Evolutionary conservation across 2,329 filamentous ascomycete species (phyloP), one percentile per base, ranked within the genome.

Genomic region (Alternaria alternata): DNA sequence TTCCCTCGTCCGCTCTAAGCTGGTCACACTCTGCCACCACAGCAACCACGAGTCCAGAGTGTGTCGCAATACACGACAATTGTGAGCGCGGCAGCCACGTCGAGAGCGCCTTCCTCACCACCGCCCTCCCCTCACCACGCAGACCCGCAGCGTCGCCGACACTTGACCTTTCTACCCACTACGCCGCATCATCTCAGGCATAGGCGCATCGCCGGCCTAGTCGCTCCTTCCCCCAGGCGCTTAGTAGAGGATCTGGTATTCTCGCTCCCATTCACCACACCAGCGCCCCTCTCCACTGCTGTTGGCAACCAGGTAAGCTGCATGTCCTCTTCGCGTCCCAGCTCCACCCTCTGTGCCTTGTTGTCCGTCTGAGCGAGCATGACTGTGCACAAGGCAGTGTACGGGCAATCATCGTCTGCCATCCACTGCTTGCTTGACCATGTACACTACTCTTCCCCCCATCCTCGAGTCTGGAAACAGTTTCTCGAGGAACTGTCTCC

Each of bases 161-260:
- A 64, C 60, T 66, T 62, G 67, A 57, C 48, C 43, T 53, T 59
- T 61, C 63, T 63, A 47, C 61, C 65, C 64, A 61, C 65, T 62
- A 61, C 71, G 69, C 71, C 65, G 64, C 66, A 51, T 60, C 66
- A 55, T 47, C 54, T 22, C 71, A 65, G 61, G 63, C 59, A 57
- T 62, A 70, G 70, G 71, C 74, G 74, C 74, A 71, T 75, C 71
- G 74, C 70, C 70, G 62, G 63, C 64, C 72, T 68, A 73, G 73
- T 76, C 76, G 69, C 74, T 79, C 76, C 64, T 72, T 78, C 69
- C 77, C 71, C 77, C 71, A 69, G 70, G 76, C 75, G 76, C 76
- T 76, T 78, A 77, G 65, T 71, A 71, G 78, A 78, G 78, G 71
- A 80, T 77, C 78, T 78, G 78, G 78, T 73, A 79, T 80, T 69